Evolutionary conservation across 2,329 filamentous ascomycete species (phyloP).

Genomic region (Colletotrichum ledebouriae): DNA sequence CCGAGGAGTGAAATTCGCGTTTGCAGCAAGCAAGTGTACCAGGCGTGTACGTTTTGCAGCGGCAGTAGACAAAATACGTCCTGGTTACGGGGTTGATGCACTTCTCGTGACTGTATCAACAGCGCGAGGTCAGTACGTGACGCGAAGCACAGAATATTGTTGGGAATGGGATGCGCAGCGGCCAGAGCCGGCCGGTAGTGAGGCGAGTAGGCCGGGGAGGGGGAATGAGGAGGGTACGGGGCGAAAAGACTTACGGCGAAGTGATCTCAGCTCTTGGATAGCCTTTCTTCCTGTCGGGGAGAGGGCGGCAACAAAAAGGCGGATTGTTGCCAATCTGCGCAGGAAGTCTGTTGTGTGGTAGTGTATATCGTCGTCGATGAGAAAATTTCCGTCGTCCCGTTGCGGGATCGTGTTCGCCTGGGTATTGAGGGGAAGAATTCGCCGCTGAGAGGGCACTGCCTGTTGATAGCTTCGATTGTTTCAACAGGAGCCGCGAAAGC

Average conservation of each 20-base stretch:
- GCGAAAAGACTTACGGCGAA: constrained; percentile 39
- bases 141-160: constrained; percentile 10
- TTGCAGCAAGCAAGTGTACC: constrained; percentile 34
- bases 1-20: constrained; percentile 43
- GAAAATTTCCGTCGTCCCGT: constrained; percentile 41
- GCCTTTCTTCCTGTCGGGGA: constrained; percentile 37
- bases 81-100: constrained; percentile 44
- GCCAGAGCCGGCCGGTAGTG: constrained; percentile 7
- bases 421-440: constrained; percentile 27
- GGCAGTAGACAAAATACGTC: constrained; percentile 41
- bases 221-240: constrained; percentile 17
- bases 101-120: constrained; percentile 37
- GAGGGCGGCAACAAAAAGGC: constrained; percentile 24
- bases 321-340: constrained; percentile 28
- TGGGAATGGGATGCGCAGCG: constrained; percentile 9
- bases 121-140: constrained; percentile 25
- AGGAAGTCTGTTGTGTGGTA: constrained; percentile 24
- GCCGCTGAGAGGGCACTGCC: constrained; percentile 39
- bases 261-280: constrained; percentile 44
- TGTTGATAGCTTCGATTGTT: constrained; percentile 42
- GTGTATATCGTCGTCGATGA: constrained; percentile 37
- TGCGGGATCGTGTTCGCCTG: constrained; percentile 41
- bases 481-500: constrained; percentile 32
- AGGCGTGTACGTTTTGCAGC: constrained; percentile 23
- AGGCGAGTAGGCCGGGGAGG: constrained; percentile 31